These are phyloP conservation scores for Solanum sejunctum DNA, from an alignment of 257 asterid genomes.

Conservation along the genomic window DNA sequence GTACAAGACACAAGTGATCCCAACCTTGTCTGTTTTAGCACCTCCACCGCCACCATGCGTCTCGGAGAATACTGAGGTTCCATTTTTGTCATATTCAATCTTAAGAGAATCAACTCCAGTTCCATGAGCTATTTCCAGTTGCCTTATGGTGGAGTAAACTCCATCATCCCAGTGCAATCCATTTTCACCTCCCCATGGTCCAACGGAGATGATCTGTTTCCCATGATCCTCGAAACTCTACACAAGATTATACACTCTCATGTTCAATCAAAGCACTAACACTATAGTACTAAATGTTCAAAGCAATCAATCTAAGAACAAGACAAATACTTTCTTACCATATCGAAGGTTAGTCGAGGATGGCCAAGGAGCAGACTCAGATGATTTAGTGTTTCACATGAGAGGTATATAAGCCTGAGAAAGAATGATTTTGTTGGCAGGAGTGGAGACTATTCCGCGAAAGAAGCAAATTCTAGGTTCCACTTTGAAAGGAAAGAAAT, in stretches of 20 bases:
- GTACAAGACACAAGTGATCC: background rate
- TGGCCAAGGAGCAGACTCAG: background rate
- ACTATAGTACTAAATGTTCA: background rate
- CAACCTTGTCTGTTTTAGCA: conserved; percentile 35
- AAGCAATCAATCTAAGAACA: background rate
- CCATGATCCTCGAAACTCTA: conserved; percentile 29
- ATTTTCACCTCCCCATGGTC: conserved; percentile 84
- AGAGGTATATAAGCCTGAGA: conserved; percentile 2
- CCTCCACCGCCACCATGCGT: conserved; percentile 77
- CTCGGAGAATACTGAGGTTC: conserved; percentile 52
- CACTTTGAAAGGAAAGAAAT: conserved; percentile 31
- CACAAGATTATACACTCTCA: background rate
- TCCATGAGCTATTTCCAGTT: conserved; percentile 59
- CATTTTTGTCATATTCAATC: conserved; percentile 53
- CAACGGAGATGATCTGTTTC: conserved; percentile 26
- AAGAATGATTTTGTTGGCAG: background rate
- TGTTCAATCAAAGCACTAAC: background rate
- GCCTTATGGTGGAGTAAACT: conserved; percentile 35
- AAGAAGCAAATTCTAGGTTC: conserved; percentile 26
- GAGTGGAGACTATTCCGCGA: background rate
- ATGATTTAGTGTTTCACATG: background rate
- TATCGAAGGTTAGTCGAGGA: background rate
- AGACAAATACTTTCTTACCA: background rate
- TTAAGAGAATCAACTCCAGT: conserved; percentile 46
- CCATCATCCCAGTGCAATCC: conserved; percentile 82